These are phyloP conservation scores for Margaritispora aquatica DNA, from an alignment of 495 filamentous ascomycete species.

Conservation along the genomic window DNA sequence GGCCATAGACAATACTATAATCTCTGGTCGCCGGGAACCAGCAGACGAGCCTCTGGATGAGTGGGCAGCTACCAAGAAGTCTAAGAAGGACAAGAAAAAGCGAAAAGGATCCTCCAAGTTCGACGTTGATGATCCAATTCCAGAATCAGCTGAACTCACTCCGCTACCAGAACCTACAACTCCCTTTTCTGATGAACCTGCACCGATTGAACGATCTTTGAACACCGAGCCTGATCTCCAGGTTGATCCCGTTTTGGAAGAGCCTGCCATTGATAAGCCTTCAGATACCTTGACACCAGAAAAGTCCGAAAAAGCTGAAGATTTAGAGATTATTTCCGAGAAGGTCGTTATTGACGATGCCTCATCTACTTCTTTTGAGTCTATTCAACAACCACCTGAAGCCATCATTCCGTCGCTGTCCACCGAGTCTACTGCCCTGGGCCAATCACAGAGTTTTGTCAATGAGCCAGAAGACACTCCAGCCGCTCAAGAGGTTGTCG, in stretches of 20 bases:
- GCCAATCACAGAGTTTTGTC: background rate
- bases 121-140: constrained; percentile 1
- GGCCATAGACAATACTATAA: background rate
- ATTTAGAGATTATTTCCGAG: background rate
- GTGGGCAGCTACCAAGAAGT: constrained; percentile 13
- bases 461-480: background rate
- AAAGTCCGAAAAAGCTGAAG: constrained; percentile 26
- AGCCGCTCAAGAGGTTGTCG: background rate
- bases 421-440: background rate
- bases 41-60: background rate
- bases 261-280: background rate
- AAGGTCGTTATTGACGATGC: background rate
- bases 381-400: background rate
- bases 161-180: constrained; percentile 31
- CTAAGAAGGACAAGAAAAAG: constrained; percentile 30
- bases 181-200: background rate
- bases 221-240: background rate
- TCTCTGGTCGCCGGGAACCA: background rate
- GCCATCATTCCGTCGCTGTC: background rate
- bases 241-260: constrained; percentile 1
- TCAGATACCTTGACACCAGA: constrained; percentile 9
- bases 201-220: background rate
- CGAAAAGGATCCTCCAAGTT: constrained; percentile 6
- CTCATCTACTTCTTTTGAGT: constrained; percentile 1
- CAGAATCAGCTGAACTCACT: constrained; percentile 13